These are phyloP conservation scores for Calonectria pseudoreteaudii DNA, from an alignment of 2,329 filamentous ascomycete genomes.

Conservation along the genomic window DNA sequence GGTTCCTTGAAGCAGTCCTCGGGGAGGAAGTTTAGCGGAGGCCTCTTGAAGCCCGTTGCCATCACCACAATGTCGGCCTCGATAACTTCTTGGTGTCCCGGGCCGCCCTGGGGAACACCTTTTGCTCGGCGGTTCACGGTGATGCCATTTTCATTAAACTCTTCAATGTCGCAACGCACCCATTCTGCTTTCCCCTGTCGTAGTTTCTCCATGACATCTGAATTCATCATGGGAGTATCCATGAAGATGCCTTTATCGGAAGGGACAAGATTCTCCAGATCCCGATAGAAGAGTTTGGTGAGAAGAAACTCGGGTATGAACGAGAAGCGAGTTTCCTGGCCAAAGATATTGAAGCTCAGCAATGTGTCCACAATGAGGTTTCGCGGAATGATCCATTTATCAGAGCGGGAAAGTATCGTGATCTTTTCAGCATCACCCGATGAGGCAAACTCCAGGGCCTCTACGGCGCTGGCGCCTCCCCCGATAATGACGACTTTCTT, in stretches of 20 bases:
- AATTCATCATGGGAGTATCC: slow-evolving; percentile 90
- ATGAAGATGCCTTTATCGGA: slow-evolving; percentile 80
- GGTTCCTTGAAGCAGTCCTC: slow-evolving; percentile 78
- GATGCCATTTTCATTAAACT: slow-evolving; percentile 73
- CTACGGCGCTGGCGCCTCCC: slow-evolving; percentile 83
- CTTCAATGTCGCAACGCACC: slow-evolving; percentile 83
- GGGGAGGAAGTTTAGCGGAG: slow-evolving; percentile 79
- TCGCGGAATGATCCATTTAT: slow-evolving; percentile 90
- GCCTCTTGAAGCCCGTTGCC: slow-evolving; percentile 85
- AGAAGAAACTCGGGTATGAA: slow-evolving; percentile 84
- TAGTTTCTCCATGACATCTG: slow-evolving; percentile 81
- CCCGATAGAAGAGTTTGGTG: slow-evolving; percentile 84
- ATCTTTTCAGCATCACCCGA: slow-evolving; percentile 74
- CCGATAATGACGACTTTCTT: slow-evolving; percentile 84
- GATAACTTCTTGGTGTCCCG: slow-evolving; percentile 74
- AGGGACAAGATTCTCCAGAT: slow-evolving; percentile 80
- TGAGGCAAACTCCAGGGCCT: slow-evolving; percentile 84
- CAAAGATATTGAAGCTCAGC: slow-evolving; percentile 82
- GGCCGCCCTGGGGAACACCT: slow-evolving; percentile 81
- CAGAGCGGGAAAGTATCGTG: slow-evolving; percentile 79
- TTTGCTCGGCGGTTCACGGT: slow-evolving; percentile 77
- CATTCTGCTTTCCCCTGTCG: slow-evolving; percentile 79
- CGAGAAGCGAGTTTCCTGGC: slow-evolving; percentile 79
- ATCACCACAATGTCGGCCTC: slow-evolving; percentile 83
- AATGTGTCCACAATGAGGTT: slow-evolving; percentile 81